A percentile compares a stretch with the other conserved stretches of the same genome.
These are phyloP conservation scores for Solanum sejunctum DNA, from an alignment of 257 asterid species.

Conservation along the genomic window DNA sequence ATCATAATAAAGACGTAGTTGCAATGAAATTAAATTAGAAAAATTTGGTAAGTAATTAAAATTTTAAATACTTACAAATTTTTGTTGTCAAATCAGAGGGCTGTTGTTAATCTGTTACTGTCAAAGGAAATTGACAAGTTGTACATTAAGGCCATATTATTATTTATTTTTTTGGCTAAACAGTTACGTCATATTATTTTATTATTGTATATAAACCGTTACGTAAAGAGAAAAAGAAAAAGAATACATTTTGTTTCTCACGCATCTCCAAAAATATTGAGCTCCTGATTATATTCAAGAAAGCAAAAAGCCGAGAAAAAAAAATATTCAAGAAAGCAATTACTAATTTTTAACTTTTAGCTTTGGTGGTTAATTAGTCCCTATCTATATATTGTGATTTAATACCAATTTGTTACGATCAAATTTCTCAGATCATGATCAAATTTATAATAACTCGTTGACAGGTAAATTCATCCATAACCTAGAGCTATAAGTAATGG, in stretches of 20 bases:
- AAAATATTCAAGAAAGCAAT: neutral
- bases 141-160: neutral
- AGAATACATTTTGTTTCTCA: neutral
- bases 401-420: too few relatives aligned
- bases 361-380: neutral
- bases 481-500: too few relatives aligned
- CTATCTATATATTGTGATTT: neutral
- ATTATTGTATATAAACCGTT: neutral
- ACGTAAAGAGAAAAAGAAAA: neutral
- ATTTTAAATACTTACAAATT: neutral
- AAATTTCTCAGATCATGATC: accelerated
- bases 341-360: neutral
- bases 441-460: too few relatives aligned
- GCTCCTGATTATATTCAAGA: neutral
- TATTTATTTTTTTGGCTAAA: neutral
- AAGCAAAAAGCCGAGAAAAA: neutral
- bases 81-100: neutral
- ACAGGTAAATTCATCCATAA: too few relatives aligned
- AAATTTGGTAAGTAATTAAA: neutral
- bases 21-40: neutral
- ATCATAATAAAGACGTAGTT: neutral
- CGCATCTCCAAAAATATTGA: neutral
- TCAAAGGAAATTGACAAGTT: neutral
- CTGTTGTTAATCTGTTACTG: neutral
- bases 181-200: neutral